phyloP scores from a whole-genome alignment of 257 asterid genomes.

The Linderniella brevidens region DNA sequence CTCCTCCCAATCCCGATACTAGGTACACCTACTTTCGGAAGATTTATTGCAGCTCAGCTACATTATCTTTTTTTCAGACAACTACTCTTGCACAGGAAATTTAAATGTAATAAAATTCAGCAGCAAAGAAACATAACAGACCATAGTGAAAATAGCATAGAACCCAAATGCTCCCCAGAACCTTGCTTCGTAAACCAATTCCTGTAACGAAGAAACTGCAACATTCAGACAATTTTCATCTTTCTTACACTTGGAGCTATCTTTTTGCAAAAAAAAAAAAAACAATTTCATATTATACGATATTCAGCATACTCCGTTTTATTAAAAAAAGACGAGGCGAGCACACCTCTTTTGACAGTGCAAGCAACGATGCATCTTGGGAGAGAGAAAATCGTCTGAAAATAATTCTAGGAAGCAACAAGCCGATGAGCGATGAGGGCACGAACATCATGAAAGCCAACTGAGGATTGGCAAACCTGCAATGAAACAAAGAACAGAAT shows the following conservation, averaged over 20 bases:
- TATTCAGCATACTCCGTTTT: too few species aligned
- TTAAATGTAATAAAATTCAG: not conserved
- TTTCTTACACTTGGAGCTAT: not conserved
- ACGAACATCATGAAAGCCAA: slow-evolving; percentile 80
- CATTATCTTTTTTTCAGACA: not conserved
- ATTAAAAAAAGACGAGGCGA: too few species aligned
- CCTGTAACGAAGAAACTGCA: too few species aligned
- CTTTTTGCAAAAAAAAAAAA: not conserved
- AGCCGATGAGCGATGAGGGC: slow-evolving; percentile 81
- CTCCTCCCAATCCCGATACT: slow-evolving; percentile 72
- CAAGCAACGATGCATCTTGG: slow-evolving; percentile 31
- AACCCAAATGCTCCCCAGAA: slow-evolving; percentile 99
- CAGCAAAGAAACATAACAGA: slow-evolving; percentile 17
- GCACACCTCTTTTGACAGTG: slow-evolving; percentile 46
- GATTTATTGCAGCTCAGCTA: not conserved
- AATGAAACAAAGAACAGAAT: slow-evolving; percentile 6
- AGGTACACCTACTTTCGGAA: slow-evolving; percentile 66
- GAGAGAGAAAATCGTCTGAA: slow-evolving; percentile 60
- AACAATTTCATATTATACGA: slow-evolving; percentile 9
- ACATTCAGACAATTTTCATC: slow-evolving; percentile 6
- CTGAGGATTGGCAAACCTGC: slow-evolving; percentile 70
- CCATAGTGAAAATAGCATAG: slow-evolving; percentile 69
- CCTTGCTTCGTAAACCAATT: slow-evolving; percentile 66
- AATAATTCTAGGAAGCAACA: slow-evolving; percentile 54
- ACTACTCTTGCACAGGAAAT: not conserved